These are phyloP conservation scores for Delphinella strobiligena DNA, from an alignment of 2,329 filamentous ascomycete genomes.

Conservation along the genomic window DNA sequence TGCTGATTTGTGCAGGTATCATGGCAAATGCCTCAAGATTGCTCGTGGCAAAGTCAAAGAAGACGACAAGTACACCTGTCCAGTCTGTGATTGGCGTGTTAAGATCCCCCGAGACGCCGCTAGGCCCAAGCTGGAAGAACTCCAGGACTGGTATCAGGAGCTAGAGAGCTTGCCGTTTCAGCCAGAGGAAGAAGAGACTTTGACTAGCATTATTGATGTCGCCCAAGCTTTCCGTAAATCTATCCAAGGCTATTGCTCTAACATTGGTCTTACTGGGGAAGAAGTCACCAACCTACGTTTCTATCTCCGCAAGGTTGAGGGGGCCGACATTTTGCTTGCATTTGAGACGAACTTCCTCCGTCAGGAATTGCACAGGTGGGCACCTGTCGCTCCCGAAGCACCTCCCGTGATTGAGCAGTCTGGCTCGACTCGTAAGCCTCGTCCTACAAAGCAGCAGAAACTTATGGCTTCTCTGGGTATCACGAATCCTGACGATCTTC, in stretches of 20 bases:
- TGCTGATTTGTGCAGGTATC: constrained; percentile 57
- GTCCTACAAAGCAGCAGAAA: constrained; percentile 94
- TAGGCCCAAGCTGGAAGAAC: constrained; percentile 84
- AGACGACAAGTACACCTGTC: constrained; percentile 95
- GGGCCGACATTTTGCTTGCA: constrained; percentile 81
- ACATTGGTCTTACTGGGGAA: constrained; percentile 60
- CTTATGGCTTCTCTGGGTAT: constrained; percentile 81
- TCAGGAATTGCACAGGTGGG: constrained; percentile 90
- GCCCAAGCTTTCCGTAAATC: constrained; percentile 76
- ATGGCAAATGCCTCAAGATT: constrained; percentile 96
- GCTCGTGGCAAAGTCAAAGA: constrained; percentile 96
- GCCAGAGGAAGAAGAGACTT: constrained; percentile 80
- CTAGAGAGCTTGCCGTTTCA: constrained; percentile 76
- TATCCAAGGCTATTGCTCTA: constrained; percentile 69
- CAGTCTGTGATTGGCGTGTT: constrained; percentile 93
- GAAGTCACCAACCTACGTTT: constrained; percentile 87
- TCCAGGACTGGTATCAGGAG: constrained; percentile 74
- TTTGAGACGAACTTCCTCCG: constrained; percentile 97
- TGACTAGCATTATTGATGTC: constrained; percentile 76
- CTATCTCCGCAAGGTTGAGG: constrained; percentile 93
- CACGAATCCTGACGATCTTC: constrained; percentile 80
- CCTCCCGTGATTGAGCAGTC: constrained; percentile 81
- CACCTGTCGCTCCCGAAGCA: constrained; percentile 72
- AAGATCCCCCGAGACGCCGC: constrained; percentile 95
- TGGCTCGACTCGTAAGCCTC: constrained; percentile 84